Base-by-base conservation (phyloP, 176 grass and related monocot genomes). In the Ampelocalamus luodianensis region DNA sequence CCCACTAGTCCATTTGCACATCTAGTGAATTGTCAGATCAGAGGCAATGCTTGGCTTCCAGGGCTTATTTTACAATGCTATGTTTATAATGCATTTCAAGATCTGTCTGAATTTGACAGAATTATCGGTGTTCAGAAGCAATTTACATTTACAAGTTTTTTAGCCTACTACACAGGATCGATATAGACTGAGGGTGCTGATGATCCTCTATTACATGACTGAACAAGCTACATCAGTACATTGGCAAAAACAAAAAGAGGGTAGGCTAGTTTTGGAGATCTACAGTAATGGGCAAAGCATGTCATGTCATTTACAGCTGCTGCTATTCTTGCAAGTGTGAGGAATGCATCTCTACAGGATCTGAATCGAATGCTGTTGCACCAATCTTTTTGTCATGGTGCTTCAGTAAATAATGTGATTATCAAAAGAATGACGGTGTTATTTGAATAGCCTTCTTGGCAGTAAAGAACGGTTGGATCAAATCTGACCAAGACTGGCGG, bases 261-360 rank as follows among this genome's bases (percentile, higher is more conserved):
- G 79, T 27, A 55, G 38, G 6, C 62, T 68, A 78, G 66, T 40
- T 68, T 67, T 72, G 5, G 48, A 81, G 32, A 80, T 83, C 79
- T 90, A 87, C 48, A 83, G 39, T 60, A 79, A 43, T 61, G 51
- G n/a, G 32, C 50, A 74, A 42, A 44, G 18, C 39, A 39, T 50
- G 67, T 44, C 87, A 66, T 87, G 79, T 73, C 68, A 68, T 87
- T 53, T 87, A 90, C 89, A 79, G 1, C 66, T 68, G 67, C 42
- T 76, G 59, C 45, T 74, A 59, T 90, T 90, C 50, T 78, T 72
- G 14, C 22, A 17, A 39, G 20, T 55, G 45, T 79, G 62, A 55
- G 8, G 34, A 32, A 68, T 49, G 63, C 44, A 81, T 77, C 36
- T 71, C 78, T 81, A 85, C n/a, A 65, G 9, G 64, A 89, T 15